Base-by-base conservation (phyloP, 768 basidiomycete species). In the Amanita thiersii region DNA sequence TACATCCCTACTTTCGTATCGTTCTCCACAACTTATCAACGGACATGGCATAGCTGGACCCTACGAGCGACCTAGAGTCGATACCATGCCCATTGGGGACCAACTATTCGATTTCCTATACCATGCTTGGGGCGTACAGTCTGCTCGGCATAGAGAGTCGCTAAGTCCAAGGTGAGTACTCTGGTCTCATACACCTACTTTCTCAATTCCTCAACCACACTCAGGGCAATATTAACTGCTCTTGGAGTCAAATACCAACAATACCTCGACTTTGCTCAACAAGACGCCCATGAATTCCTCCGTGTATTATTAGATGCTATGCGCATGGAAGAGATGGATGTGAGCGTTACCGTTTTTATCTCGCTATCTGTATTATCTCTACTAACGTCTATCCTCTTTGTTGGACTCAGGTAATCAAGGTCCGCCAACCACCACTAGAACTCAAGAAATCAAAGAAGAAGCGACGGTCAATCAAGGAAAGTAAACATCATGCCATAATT, bases 281-380 rank as follows among this genome's bases (percentile, higher is more conserved):
- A 96, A 59, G 93, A 98, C 55, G 89, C 92, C 17, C 93, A 96
- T 57, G 93, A 98, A 64, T 83, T 94, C 47, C 62, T 97, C 18
- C 73, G 88, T 24, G 91, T 92, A 48, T 67, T 97, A 45, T 66
- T 96, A 28, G 93, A 96, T 57, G 85, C 81, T 14, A 86, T 93
- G 72, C 77, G 88, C 40, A 93, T 93, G 89, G 93, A 97, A 57
- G 92, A 97, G 59, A 66, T 79, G 38, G 93, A 98, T 55, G 86
- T 88, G 53, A 47, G 80, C 59, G 19, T 10, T 26, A 15, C 15
- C 25, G 29, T 18, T n/a, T n/a, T n/a, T n/a, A n/a, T 19, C 38
- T 15, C 47, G 2, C 20, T 14, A 24, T 18, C 18, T 21, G 24
- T 33, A 12, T 18, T 15, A 20, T 34, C 38, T n/a, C 9, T 10